These are phyloP conservation scores for Lactarius psammicola DNA, from an alignment of 768 basidiomycete species.

Conservation along the genomic window DNA sequence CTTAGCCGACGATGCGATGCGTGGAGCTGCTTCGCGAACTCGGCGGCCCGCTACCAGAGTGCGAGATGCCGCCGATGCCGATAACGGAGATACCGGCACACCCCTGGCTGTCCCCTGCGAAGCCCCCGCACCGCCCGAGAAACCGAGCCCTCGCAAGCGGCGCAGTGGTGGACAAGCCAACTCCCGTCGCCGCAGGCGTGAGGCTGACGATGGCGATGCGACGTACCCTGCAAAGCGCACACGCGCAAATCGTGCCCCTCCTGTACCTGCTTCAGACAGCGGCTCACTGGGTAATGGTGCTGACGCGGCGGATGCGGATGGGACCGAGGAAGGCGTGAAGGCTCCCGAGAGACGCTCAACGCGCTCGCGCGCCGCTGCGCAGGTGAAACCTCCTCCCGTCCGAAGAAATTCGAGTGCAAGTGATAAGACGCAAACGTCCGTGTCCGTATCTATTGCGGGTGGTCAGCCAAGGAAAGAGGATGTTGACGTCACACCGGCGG, in stretches of 20 bases:
- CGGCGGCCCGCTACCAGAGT: slow-evolving; percentile 26
- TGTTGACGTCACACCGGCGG: slow-evolving; percentile 1
- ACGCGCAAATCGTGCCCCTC: slow-evolving; percentile 23
- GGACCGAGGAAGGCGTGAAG: slow-evolving; percentile 23
- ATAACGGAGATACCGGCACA: slow-evolving; percentile 12
- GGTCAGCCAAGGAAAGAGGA: slow-evolving; percentile 25
- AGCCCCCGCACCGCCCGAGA: slow-evolving; percentile 15
- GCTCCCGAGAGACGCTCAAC: slow-evolving; percentile 29
- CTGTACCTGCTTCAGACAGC: slow-evolving; percentile 16
- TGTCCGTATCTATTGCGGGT: slow-evolving; percentile 29
- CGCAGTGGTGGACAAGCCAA: slow-evolving; percentile 22
- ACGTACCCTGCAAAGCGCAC: slow-evolving; percentile 31
- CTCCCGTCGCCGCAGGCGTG: slow-evolving; percentile 28
- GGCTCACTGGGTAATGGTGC: slow-evolving; percentile 26
- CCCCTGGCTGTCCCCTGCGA: slow-evolving; percentile 19
- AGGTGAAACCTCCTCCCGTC: slow-evolving; percentile 13
- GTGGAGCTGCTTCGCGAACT: slow-evolving; percentile 17
- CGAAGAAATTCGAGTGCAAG: slow-evolving; percentile 30
- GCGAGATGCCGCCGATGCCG: slow-evolving; percentile 25
- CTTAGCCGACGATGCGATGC: slow-evolving; percentile 16
- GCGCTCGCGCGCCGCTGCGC: slow-evolving; percentile 28
- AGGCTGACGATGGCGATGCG: slow-evolving; percentile 29
- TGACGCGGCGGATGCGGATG: slow-evolving; percentile 21
- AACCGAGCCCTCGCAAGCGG: slow-evolving; percentile 29
- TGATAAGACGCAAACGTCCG: slow-evolving; percentile 29